Conservation (phyloP, 768 basidiomycete genomes). For the Lactifluus hygrophoroides region DNA sequence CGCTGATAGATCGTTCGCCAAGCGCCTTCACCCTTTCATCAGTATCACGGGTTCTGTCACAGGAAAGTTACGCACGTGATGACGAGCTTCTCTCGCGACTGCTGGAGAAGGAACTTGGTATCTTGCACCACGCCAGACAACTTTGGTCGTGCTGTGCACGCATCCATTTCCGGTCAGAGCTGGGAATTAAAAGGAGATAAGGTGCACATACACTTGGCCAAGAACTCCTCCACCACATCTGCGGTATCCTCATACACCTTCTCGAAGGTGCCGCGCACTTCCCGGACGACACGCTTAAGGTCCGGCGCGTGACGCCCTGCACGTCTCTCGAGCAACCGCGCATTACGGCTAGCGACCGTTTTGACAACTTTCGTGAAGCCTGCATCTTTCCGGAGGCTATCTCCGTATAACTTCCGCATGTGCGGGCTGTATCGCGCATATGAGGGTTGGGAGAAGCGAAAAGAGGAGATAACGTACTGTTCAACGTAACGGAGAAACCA, state of each 20-base stretch:
- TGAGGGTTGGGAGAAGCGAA: neutral
- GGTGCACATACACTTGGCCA: conserved; percentile 70
- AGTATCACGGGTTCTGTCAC: neutral
- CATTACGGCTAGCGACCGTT: conserved; percentile 80
- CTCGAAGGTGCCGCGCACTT: conserved; percentile 91
- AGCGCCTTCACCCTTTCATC: conserved; percentile 41
- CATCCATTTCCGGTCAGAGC: conserved; percentile 11
- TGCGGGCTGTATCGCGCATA: conserved; percentile 60
- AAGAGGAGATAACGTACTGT: conserved; percentile 47
- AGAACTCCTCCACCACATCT: conserved; percentile 87
- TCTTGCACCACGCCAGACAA: conserved; percentile 89
- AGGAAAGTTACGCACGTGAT: conserved; percentile 61
- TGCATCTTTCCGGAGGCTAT: conserved; percentile 88
- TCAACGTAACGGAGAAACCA: conserved; percentile 94
- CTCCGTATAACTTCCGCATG: conserved; percentile 94
- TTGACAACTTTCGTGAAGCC: conserved; percentile 99
- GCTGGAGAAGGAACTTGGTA: conserved; percentile 83
- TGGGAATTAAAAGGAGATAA: neutral
- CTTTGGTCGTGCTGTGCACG: conserved; percentile 63
- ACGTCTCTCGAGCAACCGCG: conserved; percentile 59
- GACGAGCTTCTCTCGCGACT: conserved; percentile 82
- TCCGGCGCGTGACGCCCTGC: conserved; percentile 80
- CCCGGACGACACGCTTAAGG: conserved; percentile 73
- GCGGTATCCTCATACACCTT: conserved; percentile 94
- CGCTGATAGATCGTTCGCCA: conserved; percentile 71